Evolutionary conservation across 2,329 filamentous ascomycete species (phyloP).

Genomic region (Cadophora sp.): DNA sequence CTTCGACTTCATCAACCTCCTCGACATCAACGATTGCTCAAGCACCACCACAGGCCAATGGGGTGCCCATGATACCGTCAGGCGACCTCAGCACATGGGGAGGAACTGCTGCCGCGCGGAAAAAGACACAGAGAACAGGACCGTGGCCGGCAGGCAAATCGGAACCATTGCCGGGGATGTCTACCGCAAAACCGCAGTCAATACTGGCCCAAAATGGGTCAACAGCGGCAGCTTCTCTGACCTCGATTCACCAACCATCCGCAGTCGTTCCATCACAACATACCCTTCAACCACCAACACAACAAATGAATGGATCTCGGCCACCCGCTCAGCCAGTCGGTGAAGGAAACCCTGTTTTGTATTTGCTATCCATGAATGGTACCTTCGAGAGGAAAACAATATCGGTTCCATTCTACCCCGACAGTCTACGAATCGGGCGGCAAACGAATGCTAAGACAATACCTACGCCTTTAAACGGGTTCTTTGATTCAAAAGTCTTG

Average conservation of each 20-base stretch:
- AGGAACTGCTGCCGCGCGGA: conserved; percentile 53
- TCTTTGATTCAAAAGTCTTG: conserved; percentile 97
- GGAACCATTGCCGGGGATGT: conserved; percentile 68
- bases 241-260: conserved; percentile 63
- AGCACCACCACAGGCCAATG: conserved; percentile 67
- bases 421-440: conserved; percentile 90
- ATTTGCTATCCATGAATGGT: conserved; percentile 88
- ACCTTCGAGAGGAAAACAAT: conserved; percentile 99
- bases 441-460: conserved; percentile 98
- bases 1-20: conserved; percentile 62
- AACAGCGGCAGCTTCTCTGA: conserved; percentile 66
- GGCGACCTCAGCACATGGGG: conserved; percentile 40
- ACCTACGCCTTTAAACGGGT: conserved; percentile 89
- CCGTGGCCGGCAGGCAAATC: conserved; percentile 71
- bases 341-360: conserved; percentile 78
- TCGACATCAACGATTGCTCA: conserved; percentile 65
- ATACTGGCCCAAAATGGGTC: conserved; percentile 64
- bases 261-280: conserved; percentile 73
- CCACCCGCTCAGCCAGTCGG: conserved; percentile 44
- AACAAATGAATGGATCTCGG: conserved; percentile 63
- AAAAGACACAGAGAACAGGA: conserved; percentile 55
- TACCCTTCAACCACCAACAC: conserved; percentile 62
- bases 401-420: conserved; percentile 89
- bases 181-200: conserved; percentile 66
- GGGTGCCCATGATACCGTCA: conserved; percentile 48